Conservation (phyloP, 306 rosid species). For the Argentina anserina region DNA sequence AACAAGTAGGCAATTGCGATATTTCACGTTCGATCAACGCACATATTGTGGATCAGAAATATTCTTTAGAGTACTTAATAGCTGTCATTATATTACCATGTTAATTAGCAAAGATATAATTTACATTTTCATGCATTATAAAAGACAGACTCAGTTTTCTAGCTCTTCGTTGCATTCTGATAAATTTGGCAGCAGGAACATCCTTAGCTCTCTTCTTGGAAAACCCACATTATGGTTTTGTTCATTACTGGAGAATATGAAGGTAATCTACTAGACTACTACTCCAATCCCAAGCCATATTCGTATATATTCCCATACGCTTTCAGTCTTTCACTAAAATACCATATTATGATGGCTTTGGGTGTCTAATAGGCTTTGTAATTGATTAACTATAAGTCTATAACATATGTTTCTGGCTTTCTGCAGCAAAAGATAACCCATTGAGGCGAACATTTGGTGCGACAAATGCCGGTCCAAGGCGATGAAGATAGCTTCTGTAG, state of each 20-base stretch:
- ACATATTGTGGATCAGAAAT: not conserved
- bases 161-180: not conserved
- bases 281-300: not conserved
- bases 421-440: conserved; percentile 29
- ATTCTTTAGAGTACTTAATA: not conserved
- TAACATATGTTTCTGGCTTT: conserved; percentile 1
- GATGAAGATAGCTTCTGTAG: conserved; percentile 11
- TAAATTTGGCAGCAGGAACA: not conserved
- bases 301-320: not conserved
- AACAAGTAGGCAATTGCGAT: not conserved
- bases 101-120: not conserved
- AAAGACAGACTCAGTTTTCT: not conserved
- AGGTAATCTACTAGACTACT: not conserved
- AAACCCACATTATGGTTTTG: not conserved
- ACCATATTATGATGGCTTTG: not conserved
- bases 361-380: not conserved
- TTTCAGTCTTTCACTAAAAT: not conserved
- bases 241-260: not conserved
- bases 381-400: not conserved
- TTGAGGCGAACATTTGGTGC: conserved; percentile 21
- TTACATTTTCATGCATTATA: not conserved
- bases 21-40: not conserved
- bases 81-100: not conserved
- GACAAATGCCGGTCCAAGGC: conserved; percentile 23
- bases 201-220: not conserved